Percentiles rank a stretch among this genome's conserved stretches.
Conservation (phyloP, 139 green algal genomes). For the Picochlorum sp. region DNA sequence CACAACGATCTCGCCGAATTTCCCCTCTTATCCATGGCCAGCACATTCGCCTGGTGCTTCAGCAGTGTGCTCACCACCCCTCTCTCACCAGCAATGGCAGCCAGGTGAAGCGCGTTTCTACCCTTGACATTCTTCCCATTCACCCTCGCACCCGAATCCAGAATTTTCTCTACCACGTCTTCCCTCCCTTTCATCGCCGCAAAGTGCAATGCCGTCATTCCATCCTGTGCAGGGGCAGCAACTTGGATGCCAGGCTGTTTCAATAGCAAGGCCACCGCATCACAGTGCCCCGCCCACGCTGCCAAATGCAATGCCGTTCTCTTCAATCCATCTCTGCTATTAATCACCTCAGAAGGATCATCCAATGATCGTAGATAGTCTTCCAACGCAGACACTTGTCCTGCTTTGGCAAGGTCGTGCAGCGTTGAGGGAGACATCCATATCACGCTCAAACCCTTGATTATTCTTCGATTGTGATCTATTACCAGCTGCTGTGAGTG, state of each 20-base stretch:
- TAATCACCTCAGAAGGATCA: background rate
- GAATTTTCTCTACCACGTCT: slow-evolving; percentile 34
- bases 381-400: background rate
- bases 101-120: slow-evolving; percentile 45
- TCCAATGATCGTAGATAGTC: too few species aligned
- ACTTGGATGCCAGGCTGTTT: slow-evolving; percentile 27
- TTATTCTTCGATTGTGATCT: too few species aligned
- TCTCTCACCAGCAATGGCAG: slow-evolving; percentile 31
- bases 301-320: slow-evolving; percentile 65
- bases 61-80: slow-evolving; percentile 53
- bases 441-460: too few species aligned
- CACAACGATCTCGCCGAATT: slow-evolving; percentile 39
- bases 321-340: slow-evolving; percentile 33
- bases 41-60: slow-evolving; percentile 47
- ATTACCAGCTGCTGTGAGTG: too few species aligned
- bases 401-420: slow-evolving; percentile 34
- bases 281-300: slow-evolving; percentile 62
- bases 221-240: slow-evolving; percentile 40
- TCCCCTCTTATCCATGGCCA: slow-evolving; percentile 36
- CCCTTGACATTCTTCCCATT: slow-evolving; percentile 55
- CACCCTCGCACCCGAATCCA: slow-evolving; percentile 29
- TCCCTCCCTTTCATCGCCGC: slow-evolving; percentile 53
- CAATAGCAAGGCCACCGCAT: slow-evolving; percentile 55
- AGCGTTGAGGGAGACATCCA: slow-evolving; percentile 22
- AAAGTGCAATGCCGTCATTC: slow-evolving; percentile 71